Base-by-base conservation (phyloP, 176 grass and related monocot species). In the Thinopyrum elongatum region DNA sequence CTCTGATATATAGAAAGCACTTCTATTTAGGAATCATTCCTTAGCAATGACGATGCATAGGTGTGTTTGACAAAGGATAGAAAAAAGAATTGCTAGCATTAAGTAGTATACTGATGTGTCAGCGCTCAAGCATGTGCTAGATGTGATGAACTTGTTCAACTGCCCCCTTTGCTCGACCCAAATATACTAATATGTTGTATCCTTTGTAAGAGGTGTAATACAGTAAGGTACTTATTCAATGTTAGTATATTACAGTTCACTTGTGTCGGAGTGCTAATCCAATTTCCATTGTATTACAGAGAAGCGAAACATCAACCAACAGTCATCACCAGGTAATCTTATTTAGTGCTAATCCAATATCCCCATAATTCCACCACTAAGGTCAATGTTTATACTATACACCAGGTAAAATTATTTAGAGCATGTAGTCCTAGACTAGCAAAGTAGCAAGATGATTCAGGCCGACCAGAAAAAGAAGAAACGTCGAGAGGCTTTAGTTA, bases 331-430 rank as follows among this genome's bases (percentile, higher is more conserved):
- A n/a, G n/a, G n/a, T n/a, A n/a, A n/a, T n/a, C n/a, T n/a, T n/a
- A n/a, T n/a, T n/a, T n/a, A n/a, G n/a, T n/a, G n/a, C n/a, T n/a
- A n/a, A n/a, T n/a, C n/a, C n/a, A n/a, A 75, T 62, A 62, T 5
- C 38, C 59, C 67, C 19, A 73, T 65, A 65, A 5, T 63, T 66
- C 41, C 26, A 75, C 4, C 2, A 80, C 70, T 33, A 80, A 62
- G 35, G 22, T 83, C 60, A 90, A 86, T 77, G 65, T 67, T 85
- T 22, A 84, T 31, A 27, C 12, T 25, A 58, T 53, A 84, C 15
- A 42, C 27, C 21, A 34, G 26, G 42, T 16, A 73, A 72, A 29
- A 21, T 72, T 72, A 80, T 63, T 74, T 59, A 60, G 46, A 87
- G 57, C 33, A 75, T 34, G 46, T 8, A 83, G 49, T 35, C n/a